Conservation (phyloP, 345 rosid species). For the Abelmoschus esculentus region DNA sequence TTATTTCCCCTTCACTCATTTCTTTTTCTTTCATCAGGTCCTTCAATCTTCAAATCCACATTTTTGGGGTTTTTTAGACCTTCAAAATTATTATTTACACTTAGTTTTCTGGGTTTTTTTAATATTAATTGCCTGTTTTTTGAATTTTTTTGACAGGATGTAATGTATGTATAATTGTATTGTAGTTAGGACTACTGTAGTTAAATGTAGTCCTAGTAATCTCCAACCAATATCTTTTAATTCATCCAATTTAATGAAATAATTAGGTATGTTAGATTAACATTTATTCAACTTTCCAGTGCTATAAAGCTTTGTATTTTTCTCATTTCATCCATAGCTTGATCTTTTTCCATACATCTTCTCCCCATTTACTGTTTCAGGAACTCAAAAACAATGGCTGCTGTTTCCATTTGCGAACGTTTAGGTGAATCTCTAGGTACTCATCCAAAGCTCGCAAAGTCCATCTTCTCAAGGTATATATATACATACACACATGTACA, state of each 20-base stretch:
- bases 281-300: neutral
- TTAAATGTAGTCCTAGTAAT: neutral
- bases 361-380: neutral
- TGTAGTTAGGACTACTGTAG: neutral
- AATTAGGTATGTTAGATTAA: neutral
- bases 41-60: neutral
- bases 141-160: too few relatives aligned
- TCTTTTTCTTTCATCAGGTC: neutral
- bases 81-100: constrained; percentile 11
- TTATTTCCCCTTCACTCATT: too few relatives aligned
- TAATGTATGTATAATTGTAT: neutral
- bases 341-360: neutral
- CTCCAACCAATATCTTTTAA: neutral
- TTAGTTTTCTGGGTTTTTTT: neutral
- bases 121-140: too few relatives aligned
- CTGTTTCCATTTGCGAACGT: constrained; percentile 57
- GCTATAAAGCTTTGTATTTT: neutral
- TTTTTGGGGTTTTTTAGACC: constrained; percentile 7
- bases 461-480: constrained; percentile 62
- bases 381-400: neutral
- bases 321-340: neutral
- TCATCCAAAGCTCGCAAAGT: constrained; percentile 57
- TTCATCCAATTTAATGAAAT: neutral
- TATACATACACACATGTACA: neutral
- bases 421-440: constrained; percentile 60